Evolutionary conservation across 805 yeast genomes (phyloP).

Genomic region (Candida nemodendra): DNA sequence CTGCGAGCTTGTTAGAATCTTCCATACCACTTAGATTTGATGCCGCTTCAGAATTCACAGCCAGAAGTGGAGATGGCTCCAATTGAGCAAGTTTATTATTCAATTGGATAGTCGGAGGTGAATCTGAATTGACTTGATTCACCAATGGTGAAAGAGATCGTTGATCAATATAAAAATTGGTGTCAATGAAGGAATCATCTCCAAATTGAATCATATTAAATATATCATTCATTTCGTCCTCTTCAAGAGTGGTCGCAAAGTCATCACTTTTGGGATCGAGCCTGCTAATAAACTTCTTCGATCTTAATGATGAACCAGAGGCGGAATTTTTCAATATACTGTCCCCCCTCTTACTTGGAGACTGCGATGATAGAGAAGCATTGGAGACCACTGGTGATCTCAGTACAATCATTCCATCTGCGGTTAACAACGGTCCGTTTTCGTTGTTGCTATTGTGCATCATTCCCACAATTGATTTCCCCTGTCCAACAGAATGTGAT

Average conservation of each 20-base stretch:
- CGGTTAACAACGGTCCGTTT: constrained; percentile 20
- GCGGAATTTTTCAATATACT: constrained; percentile 7
- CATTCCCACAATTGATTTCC: constrained; percentile 27
- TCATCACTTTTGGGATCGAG: constrained; percentile 2
- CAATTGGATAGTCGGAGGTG: background rate
- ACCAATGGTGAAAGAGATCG: background rate
- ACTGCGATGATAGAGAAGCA: constrained; percentile 8
- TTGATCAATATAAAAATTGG: constrained; percentile 24
- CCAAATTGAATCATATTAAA: constrained; percentile 32
- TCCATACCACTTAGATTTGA: background rate
- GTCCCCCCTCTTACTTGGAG: constrained; percentile 6
- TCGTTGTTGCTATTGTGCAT: constrained; percentile 17
- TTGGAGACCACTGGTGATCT: constrained; percentile 25
- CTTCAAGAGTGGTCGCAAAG: constrained; percentile 9
- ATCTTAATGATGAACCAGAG: background rate
- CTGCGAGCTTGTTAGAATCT: background rate
- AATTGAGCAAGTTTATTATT: background rate
- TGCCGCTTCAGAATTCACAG: background rate
- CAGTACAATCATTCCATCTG: constrained; percentile 49
- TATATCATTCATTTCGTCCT: constrained; percentile 26
- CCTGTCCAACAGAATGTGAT: constrained; percentile 16
- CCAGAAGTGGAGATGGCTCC: background rate
- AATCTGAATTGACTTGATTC: background rate
- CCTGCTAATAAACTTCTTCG: background rate
- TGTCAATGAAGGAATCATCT: constrained; percentile 24